Percentiles rank a stretch among this genome's conserved stretches.
These are phyloP conservation scores for Wickerhamomyces strasburgensis DNA, from an alignment of 805 yeast species.

Conservation along the genomic window DNA sequence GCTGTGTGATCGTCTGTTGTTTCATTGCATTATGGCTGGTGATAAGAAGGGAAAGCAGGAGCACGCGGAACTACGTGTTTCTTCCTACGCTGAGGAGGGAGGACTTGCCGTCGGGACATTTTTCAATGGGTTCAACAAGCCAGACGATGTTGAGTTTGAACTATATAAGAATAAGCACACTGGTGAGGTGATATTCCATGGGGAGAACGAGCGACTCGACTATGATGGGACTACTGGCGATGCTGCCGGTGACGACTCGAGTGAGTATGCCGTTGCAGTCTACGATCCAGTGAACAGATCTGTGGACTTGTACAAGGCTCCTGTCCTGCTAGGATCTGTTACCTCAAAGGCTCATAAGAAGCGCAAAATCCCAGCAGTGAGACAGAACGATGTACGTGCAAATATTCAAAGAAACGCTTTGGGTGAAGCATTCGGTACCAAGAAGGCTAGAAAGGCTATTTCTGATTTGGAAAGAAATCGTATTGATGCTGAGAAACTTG, in stretches of 20 bases:
- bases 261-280: slow-evolving; percentile 66
- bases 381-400: slow-evolving; percentile 45
- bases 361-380: slow-evolving; percentile 58
- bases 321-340: slow-evolving; percentile 58
- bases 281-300: slow-evolving; percentile 64
- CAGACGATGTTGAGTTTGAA: slow-evolving; percentile 55
- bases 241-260: slow-evolving; percentile 30
- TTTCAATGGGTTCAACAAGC: slow-evolving; percentile 69
- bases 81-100: slow-evolving; percentile 35
- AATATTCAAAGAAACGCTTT: slow-evolving; percentile 70
- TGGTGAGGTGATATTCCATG: slow-evolving; percentile 57
- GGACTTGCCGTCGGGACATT: slow-evolving; percentile 61
- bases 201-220: slow-evolving; percentile 68
- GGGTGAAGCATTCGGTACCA: slow-evolving; percentile 97
- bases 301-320: slow-evolving; percentile 60
- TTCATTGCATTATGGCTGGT: slow-evolving; percentile 2
- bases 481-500: slow-evolving; percentile 79
- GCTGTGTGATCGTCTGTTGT: background rate
- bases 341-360: slow-evolving; percentile 55
- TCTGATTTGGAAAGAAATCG: slow-evolving; percentile 74
- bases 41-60: slow-evolving; percentile 33
- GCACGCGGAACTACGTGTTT: slow-evolving; percentile 37
- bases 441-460: slow-evolving; percentile 90
- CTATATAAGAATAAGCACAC: slow-evolving; percentile 41
- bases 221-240: slow-evolving; percentile 55